A percentile compares a stretch with the other conserved stretches of the same genome.
Conservation (phyloP, 2,329 filamentous ascomycete species). For the Plenodomus tracheiphilus region DNA sequence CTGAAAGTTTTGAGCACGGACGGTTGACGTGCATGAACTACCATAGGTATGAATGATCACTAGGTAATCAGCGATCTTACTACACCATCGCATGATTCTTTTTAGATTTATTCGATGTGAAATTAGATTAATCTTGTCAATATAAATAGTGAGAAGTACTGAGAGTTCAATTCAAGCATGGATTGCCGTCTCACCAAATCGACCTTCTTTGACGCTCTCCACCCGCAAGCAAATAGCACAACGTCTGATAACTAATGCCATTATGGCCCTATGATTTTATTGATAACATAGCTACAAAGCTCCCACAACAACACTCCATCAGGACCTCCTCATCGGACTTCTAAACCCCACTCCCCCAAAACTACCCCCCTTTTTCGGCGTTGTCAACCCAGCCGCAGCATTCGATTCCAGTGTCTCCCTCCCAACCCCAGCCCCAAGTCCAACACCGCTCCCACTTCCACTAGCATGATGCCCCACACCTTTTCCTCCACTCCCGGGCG, state of each 20-base stretch:
- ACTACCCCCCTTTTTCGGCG: conserved; percentile 50
- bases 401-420: conserved; percentile 33
- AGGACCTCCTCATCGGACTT: conserved; percentile 34
- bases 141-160: too few relatives aligned
- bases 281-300: too few relatives aligned
- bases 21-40: neutral
- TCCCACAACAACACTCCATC: neutral
- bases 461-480: conserved; percentile 1
- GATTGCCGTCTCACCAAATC: too few relatives aligned
- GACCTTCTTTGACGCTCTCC: too few relatives aligned
- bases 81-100: too few relatives aligned
- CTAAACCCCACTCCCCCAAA: conserved; percentile 44
- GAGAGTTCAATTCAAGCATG: too few relatives aligned
- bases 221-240: too few relatives aligned
- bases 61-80: too few relatives aligned
- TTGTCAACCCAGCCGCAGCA: conserved; percentile 61
- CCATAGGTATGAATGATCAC: neutral
- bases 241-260: too few relatives aligned
- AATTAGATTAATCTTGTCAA: too few relatives aligned
- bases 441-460: neutral
- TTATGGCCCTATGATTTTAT: too few relatives aligned
- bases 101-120: too few relatives aligned
- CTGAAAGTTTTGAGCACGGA: conserved; percentile 11
- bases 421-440: neutral
- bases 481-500: conserved; percentile 31